Conservation (phyloP, 768 basidiomycete species). For the Termitomyces sp. region DNA sequence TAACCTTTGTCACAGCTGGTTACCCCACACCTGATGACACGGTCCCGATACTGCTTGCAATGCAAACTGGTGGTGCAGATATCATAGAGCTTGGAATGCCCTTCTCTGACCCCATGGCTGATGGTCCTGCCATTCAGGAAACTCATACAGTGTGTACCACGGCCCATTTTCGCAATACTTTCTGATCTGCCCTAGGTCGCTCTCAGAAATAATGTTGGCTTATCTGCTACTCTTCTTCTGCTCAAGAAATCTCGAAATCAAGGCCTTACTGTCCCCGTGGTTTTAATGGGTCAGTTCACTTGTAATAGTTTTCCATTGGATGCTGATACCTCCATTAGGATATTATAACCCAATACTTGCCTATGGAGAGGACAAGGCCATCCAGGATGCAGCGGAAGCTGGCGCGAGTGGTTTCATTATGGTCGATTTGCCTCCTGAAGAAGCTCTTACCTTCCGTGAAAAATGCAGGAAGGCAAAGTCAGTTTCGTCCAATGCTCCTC, state of each 20-base stretch:
- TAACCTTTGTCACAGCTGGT: slow-evolving; percentile 94
- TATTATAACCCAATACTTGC: slow-evolving; percentile 97
- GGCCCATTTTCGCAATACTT: neutral
- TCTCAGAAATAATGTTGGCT: slow-evolving; percentile 75
- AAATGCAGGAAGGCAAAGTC: slow-evolving; percentile 81
- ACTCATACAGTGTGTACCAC: slow-evolving; percentile 73
- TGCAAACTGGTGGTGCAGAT: slow-evolving; percentile 92
- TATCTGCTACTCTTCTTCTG: slow-evolving; percentile 64
- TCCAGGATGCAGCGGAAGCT: slow-evolving; percentile 81
- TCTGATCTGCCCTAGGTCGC: slow-evolving; percentile 56
- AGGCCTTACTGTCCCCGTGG: slow-evolving; percentile 79
- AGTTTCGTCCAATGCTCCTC: slow-evolving; percentile 22
- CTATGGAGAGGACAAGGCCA: slow-evolving; percentile 92
- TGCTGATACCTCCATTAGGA: slow-evolving; percentile 40
- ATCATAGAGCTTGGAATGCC: slow-evolving; percentile 94
- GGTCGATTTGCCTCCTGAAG: slow-evolving; percentile 97
- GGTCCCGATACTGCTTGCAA: slow-evolving; percentile 81
- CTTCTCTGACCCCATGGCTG: slow-evolving; percentile 95
- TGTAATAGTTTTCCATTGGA: neutral
- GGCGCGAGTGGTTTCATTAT: slow-evolving; percentile 98
- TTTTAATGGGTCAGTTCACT: slow-evolving; percentile 79
- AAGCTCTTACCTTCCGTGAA: slow-evolving; percentile 84
- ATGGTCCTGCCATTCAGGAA: slow-evolving; percentile 91
- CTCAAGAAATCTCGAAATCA: slow-evolving; percentile 74
- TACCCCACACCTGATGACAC: slow-evolving; percentile 79